A percentile compares a stretch with the other conserved stretches of the same genome.
These are phyloP conservation scores for Sutorius eximius DNA, from an alignment of 1,284 basidiomycete genomes.

Conservation along the genomic window DNA sequence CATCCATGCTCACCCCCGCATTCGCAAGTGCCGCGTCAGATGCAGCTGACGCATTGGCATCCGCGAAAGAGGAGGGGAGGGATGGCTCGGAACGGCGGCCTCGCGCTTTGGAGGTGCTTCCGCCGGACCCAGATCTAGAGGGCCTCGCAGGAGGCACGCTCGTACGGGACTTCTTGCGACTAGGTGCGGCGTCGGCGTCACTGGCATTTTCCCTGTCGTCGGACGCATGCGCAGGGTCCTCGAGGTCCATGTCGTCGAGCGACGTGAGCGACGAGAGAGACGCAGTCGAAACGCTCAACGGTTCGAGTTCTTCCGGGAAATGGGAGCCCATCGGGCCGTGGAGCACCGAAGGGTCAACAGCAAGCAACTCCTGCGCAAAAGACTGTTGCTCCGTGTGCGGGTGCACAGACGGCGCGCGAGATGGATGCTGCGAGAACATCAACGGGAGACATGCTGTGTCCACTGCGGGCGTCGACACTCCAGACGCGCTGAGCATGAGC, in stretches of 20 bases:
- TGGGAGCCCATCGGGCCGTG: background rate
- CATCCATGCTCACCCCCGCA: background rate
- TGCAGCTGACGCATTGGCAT: background rate
- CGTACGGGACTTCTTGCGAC: background rate
- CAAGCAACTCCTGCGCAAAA: background rate
- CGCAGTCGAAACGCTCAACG: rapidly evolving
- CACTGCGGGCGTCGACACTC: conserved; percentile 11
- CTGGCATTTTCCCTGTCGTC: background rate
- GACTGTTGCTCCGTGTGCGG: background rate
- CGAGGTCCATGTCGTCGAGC: conserved; percentile 3
- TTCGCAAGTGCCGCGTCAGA: background rate
- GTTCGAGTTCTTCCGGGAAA: background rate
- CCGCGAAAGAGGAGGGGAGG: no score
- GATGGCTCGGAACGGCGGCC: background rate
- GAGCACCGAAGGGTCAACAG: conserved; percentile 16
- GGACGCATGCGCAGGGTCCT: background rate
- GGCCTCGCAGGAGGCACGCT: background rate
- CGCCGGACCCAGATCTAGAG: background rate
- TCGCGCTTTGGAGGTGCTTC: background rate
- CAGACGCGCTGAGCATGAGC: conserved; percentile 16
- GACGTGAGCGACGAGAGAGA: conserved; percentile 27
- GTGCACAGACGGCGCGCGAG: conserved; percentile 3
- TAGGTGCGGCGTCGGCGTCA: background rate
- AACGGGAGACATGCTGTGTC: background rate
- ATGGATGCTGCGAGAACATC: background rate